Evolutionary conservation across 495 filamentous ascomycete genomes (phyloP).

Genomic region (Daldinia caldariorum): DNA sequence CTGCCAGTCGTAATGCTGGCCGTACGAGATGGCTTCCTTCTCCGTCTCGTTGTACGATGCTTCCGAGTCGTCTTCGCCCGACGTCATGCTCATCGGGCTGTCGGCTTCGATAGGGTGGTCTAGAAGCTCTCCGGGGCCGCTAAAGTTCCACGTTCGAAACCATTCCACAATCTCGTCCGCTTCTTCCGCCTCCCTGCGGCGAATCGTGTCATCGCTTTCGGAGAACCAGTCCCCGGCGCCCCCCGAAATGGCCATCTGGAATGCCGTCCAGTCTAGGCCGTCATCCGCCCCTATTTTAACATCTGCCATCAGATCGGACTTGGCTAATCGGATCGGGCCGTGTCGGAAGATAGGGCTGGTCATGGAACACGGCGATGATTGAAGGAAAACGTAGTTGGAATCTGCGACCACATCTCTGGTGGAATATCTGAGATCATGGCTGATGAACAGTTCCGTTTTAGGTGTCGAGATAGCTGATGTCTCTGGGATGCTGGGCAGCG

Average conservation of each 20-base stretch:
- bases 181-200: constrained; percentile 52
- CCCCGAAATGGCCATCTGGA: constrained; percentile 65
- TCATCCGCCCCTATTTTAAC: constrained; percentile 55
- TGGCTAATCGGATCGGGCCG: constrained; percentile 59
- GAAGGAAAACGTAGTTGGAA: constrained; percentile 53
- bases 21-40: constrained; percentile 30
- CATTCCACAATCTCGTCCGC: constrained; percentile 54
- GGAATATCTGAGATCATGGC: constrained; percentile 25
- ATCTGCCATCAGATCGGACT: constrained; percentile 50
- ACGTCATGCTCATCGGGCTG: constrained; percentile 47
- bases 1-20: constrained; percentile 43
- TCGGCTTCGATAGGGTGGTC: constrained; percentile 34
- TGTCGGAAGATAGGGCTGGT: constrained; percentile 57
- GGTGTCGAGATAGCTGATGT: constrained; percentile 21
- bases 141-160: constrained; percentile 57
- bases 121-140: constrained; percentile 49
- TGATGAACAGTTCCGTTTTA: constrained; percentile 33
- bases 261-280: constrained; percentile 65
- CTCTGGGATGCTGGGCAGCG: constrained; percentile 60
- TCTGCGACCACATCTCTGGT: constrained; percentile 44
- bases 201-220: constrained; percentile 55
- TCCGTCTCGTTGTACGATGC: constrained; percentile 40
- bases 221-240: constrained; percentile 57
- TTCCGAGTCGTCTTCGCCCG: constrained; percentile 43
- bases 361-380: constrained; percentile 54